phyloP scores from a whole-genome alignment of 2,329 filamentous ascomycete species.

The Fusarium coicis region DNA sequence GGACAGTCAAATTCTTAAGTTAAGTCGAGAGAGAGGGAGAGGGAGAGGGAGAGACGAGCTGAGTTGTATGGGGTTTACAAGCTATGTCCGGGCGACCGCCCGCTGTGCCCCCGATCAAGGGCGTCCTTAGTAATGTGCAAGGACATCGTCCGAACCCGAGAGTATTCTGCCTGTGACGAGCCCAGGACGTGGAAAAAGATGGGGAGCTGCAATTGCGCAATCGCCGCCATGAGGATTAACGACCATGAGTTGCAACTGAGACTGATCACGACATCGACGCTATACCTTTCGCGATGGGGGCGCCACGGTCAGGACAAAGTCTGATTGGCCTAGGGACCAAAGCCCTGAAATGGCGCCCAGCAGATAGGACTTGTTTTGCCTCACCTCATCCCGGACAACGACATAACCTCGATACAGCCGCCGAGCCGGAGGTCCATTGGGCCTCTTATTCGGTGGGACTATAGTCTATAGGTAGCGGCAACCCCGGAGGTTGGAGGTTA shows the following conservation, averaged over 20 bases:
- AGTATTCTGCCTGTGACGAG: constrained; percentile 35
- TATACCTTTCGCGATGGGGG: constrained; percentile 59
- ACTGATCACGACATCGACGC: constrained; percentile 65
- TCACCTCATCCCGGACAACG: constrained; percentile 38
- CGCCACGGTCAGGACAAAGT: constrained; percentile 30
- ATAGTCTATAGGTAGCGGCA: constrained; percentile 8
- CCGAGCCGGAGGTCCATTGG: constrained; percentile 40
- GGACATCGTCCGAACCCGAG: constrained; percentile 37
- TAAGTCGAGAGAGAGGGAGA: constrained; percentile 31
- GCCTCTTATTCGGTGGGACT: constrained; percentile 17
- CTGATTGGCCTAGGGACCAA: constrained; percentile 50
- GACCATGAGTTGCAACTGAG: constrained; percentile 47
- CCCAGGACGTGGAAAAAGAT: constrained; percentile 39
- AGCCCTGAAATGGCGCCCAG: constrained; percentile 40
- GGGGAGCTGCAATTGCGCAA: constrained; percentile 51
- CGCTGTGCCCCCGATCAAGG: constrained; percentile 36
- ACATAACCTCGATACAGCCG: constrained; percentile 37
- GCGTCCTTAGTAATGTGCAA: constrained; percentile 44
- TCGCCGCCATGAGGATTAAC: constrained; percentile 48
- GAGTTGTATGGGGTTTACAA: constrained; percentile 40
- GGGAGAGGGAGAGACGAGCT: constrained; percentile 19
- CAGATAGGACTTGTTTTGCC: constrained; percentile 40
- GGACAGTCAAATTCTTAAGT: constrained; percentile 43
- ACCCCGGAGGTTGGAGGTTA: constrained; percentile 15
- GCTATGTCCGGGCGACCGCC: constrained; percentile 45